These are phyloP conservation scores for Ambispora gerdemannii DNA, from an alignment of 192 early-diverging fungal species.

Conservation along the genomic window DNA sequence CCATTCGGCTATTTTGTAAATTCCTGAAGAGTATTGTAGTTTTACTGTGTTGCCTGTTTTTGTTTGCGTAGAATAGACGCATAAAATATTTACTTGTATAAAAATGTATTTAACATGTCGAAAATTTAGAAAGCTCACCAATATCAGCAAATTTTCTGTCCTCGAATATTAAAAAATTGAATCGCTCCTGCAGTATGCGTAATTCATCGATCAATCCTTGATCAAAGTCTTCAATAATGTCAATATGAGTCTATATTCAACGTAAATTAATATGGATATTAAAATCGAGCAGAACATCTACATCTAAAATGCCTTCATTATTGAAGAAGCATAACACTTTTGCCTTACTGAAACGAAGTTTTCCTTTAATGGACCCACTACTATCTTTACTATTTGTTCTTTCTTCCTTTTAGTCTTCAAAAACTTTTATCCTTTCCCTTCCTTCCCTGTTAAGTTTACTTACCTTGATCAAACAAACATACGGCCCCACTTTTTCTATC, in stretches of 20 bases:
- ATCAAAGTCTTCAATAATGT: constrained; percentile 94
- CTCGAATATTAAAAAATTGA: constrained; percentile 97
- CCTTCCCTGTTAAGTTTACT: not conserved
- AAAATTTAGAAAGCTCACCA: constrained; percentile 43
- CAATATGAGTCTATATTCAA: constrained; percentile 80
- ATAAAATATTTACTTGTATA: too few relatives aligned
- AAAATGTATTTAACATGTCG: not conserved
- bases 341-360: too few relatives aligned
- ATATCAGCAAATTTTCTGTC: constrained; percentile 99
- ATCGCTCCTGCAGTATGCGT: constrained; percentile 69
- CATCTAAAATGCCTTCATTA: too few relatives aligned
- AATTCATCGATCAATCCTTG: constrained; percentile 72
- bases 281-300: not conserved
- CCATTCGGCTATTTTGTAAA: constrained; percentile 94
- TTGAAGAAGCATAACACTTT: too few relatives aligned
- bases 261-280: not conserved
- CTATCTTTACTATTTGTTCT: not conserved
- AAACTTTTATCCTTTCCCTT: not conserved
- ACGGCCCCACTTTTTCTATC: constrained; percentile 88
- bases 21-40: constrained; percentile 85
- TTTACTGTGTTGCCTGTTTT: constrained; percentile 88
- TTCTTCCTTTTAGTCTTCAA: not conserved
- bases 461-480: constrained; percentile 93
- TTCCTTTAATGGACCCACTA: too few relatives aligned
- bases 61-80: not conserved